Evolutionary conservation across 805 yeast species (phyloP), one percentile per base, ranked within the genome.

Genomic region (Saturnispora galanensis): DNA sequence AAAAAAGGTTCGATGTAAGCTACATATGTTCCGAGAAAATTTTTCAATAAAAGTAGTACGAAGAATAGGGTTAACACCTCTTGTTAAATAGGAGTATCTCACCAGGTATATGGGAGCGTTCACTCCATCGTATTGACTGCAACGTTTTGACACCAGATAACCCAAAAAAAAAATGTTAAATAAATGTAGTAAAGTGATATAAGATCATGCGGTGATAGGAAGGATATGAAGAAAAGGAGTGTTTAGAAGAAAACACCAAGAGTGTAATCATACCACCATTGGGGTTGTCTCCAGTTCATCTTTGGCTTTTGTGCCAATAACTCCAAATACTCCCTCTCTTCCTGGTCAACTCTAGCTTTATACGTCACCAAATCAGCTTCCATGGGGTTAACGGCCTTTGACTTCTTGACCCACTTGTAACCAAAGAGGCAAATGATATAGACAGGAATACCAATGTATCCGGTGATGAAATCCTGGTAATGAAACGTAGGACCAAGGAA

Each of bases 381-480:
- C 38, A 63, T 65, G 6, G 84, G 72, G 35, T 56, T 60, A 43
- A 74, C 68, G 28, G 69, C 47, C 52, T 67, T 70, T 31, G 83
- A 69, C 59, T 70, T 77, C 58, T 62, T 63, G 50, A 65, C 51
- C 33, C 79, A n/a, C 65, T 81, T 81, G 68, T 76, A 79, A 5
- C 84, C 86, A 49, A 72, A 53, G 51, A 66, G 72, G 47, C 73
- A 66, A 39, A 76, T 64, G 31, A 79, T 34, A 53, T 71, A 83
- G 10, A 81, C 78, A 31, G 86, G 86, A 39, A 83, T 71, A 29
- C 84, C 84, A 55, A 84, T 79, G 64, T 84, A 83, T 38, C 89
- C 88, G 31, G 90, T 81, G 56, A 84, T 80, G 57, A 84, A 84
- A 15, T 69, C 68, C 61, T 77, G 75, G 64, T 78, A 79, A 50